These are phyloP conservation scores for Castanea mollissima DNA, from an alignment of 306 rosid species.

Conservation along the genomic window DNA sequence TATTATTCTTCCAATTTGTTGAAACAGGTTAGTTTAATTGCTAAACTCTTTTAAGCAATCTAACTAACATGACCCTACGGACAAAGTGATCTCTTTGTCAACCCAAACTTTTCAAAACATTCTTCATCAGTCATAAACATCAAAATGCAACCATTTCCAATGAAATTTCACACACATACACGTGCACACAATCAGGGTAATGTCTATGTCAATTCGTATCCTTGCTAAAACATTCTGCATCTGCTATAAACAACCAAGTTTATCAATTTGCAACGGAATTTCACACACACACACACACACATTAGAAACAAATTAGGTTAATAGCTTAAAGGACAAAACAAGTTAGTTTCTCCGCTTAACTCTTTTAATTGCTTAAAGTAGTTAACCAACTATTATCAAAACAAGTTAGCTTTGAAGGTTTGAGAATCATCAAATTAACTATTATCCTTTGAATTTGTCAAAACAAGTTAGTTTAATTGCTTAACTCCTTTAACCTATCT, in stretches of 20 bases:
- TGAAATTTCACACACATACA: background rate
- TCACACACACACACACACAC: background rate
- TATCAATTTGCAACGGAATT: no score
- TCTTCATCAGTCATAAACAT: background rate
- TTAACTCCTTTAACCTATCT: no score
- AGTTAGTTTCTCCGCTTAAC: background rate
- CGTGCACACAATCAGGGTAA: constrained; percentile 23
- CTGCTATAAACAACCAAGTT: no score
- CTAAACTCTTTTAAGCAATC: no score
- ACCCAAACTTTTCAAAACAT: background rate
- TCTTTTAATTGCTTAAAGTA: background rate
- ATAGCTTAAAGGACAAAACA: no score
- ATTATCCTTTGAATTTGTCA: no score
- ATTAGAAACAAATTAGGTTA: no score
- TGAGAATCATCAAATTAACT: no score
- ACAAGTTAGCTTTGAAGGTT: no score
- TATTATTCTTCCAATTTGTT: background rate
- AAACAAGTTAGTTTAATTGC: no score
- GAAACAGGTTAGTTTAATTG: constrained; percentile 8
- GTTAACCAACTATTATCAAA: background rate
- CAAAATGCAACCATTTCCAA: background rate
- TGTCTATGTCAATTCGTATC: background rate
- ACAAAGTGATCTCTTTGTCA: background rate
- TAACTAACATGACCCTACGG: background rate
- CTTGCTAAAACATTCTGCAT: no score